Evolutionary conservation across 2,329 filamentous ascomycete species (phyloP), one percentile per base, ranked within the genome.

Genomic region (Scopulariopsis brevicaulis): DNA sequence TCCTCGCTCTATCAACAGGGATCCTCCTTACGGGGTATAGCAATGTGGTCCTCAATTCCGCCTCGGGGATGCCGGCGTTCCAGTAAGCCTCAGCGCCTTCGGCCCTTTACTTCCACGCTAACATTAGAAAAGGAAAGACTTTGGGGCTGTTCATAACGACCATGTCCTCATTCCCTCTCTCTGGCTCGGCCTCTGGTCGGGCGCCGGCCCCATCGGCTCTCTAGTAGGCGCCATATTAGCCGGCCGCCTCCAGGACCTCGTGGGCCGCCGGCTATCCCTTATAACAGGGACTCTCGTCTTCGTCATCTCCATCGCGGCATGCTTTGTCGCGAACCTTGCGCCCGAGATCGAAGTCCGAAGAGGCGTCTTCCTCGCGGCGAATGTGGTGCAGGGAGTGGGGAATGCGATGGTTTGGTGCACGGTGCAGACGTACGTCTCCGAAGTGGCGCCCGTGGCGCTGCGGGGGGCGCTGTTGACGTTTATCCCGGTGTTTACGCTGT

Each of bases 351-450:
- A 37, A 7, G 58, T 60, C 11, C 69, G 71, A 15, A 67, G 73
- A 4, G 65, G 66, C 34, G 62, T 74, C 14, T 78, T 78, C 62
- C 68, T 78, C 4, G 67, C 69, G 1, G 76, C 73, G 43, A 76
- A 77, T 59, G 66, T 74, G 20, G 63, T 77, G 22, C 73, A 77
- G 58, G 76, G 77, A 11, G 64, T 72, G 54, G 69, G 73, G 1
- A 71, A 77, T 43, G 76, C 77, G 14, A 70, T 74, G 54, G 67
- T 76, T 56, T 73, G 74, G 65, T 68, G 71, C 48, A 70, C 71
- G 7, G 68, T 69, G 4, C 69, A 74, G 59, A 79, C 77, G 0
- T 79, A 78, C 66, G 71, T 78, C 62, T 78, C 76, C 18, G 77
- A 80, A 60, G 73, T 77, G n/a, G 65, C 75, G 1, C 76, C 77